Evolutionary conservation across 139 green algal species (phyloP).

Genomic region (Chlorella sorokiniana): DNA sequence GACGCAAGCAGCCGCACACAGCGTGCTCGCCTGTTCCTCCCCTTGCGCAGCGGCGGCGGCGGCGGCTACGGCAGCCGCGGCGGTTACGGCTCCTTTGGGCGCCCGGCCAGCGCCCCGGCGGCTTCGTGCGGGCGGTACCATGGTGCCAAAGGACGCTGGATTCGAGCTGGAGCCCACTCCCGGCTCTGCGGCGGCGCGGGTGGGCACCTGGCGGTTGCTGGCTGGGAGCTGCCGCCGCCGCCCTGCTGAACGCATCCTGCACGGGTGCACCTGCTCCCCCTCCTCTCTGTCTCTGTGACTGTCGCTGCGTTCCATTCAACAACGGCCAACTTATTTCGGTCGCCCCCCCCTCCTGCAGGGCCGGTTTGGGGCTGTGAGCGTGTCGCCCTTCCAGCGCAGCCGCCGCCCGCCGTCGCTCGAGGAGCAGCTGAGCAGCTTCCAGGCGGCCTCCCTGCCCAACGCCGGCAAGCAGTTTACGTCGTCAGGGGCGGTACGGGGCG

Average conservation of each 20-base stretch:
- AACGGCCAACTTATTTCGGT: neutral
- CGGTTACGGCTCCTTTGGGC: neutral
- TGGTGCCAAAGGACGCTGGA: neutral
- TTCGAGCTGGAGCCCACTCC: constrained; percentile 16
- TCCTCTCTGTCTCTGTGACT: neutral
- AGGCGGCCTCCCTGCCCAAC: constrained; percentile 5
- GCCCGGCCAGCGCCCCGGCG: neutral
- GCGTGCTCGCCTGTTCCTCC: neutral
- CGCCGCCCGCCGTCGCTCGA: constrained; percentile 8
- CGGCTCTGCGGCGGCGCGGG: neutral
- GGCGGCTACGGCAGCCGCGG: neutral
- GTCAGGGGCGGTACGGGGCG: neutral
- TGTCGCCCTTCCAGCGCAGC: neutral
- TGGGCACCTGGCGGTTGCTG: neutral
- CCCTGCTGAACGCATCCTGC: neutral
- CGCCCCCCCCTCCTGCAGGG: neutral
- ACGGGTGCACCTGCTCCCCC: neutral
- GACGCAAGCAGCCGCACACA: too few species aligned
- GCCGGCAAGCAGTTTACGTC: constrained; percentile 24
- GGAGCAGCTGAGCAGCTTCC: constrained; percentile 5
- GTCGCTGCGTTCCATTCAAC: neutral
- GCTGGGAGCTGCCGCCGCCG: neutral
- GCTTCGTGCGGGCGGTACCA: constrained; percentile 11
- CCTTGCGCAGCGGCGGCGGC: neutral
- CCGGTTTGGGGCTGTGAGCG: neutral